These are phyloP conservation scores for Dovyalis caffra DNA, from an alignment of 345 rosid genomes.

Conservation along the genomic window DNA sequence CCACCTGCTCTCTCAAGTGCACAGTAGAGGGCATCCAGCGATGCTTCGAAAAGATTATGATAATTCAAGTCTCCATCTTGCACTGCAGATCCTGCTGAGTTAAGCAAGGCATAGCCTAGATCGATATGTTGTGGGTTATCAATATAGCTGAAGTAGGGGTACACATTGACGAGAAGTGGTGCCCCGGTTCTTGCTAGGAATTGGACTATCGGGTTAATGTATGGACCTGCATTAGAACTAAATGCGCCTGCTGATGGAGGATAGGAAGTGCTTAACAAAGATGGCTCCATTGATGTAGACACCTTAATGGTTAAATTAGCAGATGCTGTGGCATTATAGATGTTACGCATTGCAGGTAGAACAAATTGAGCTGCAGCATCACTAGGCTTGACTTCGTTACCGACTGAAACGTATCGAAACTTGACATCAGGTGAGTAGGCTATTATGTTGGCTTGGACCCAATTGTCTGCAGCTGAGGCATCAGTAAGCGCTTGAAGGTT, in stretches of 20 bases:
- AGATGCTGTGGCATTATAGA: constrained; percentile 17
- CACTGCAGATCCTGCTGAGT: background rate
- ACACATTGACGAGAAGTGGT: constrained; percentile 9
- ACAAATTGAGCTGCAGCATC: constrained; percentile 19
- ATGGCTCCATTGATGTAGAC: constrained; percentile 33
- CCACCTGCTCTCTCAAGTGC: constrained; percentile 1
- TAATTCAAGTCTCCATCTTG: background rate
- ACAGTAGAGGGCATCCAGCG: background rate
- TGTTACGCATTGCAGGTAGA: constrained; percentile 31
- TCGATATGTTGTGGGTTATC: background rate
- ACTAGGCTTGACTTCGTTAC: constrained; percentile 41
- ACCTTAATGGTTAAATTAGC: constrained; percentile 37
- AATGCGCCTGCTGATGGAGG: constrained; percentile 38
- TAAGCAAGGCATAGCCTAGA: constrained; percentile 9
- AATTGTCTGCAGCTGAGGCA: constrained; percentile 20
- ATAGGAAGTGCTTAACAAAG: constrained; percentile 8
- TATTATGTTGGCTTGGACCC: constrained; percentile 37
- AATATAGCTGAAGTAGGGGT: background rate
- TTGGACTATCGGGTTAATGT: constrained; percentile 13
- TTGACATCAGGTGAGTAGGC: constrained; percentile 32
- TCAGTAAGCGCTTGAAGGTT: constrained; percentile 29
- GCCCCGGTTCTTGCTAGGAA: constrained; percentile 1
- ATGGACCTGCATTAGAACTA: constrained; percentile 7
- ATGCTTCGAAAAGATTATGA: constrained; percentile 5
- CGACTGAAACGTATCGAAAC: constrained; percentile 51